Percentiles rank a stretch among this genome's conserved stretches.
Evolutionary conservation across 1,284 basidiomycete genomes (phyloP).

Genomic region (Austroboletus novae-zelandiae): DNA sequence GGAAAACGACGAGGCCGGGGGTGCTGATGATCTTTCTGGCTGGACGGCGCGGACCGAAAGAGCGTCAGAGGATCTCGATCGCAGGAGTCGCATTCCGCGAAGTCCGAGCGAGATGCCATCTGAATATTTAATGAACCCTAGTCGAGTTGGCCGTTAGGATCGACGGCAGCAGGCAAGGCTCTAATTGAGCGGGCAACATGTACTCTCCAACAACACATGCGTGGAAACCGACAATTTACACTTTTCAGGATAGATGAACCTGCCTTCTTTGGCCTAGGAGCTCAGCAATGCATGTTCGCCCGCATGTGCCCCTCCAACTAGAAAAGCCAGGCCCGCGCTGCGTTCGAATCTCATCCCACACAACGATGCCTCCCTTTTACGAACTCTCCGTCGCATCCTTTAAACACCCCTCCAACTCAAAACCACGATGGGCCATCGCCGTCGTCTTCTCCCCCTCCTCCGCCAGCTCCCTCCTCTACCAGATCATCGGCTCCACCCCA

Average conservation of each 20-base stretch:
- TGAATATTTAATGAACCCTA: slow-evolving; percentile 1
- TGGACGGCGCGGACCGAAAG: too few relatives aligned
- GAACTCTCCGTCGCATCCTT: slow-evolving; percentile 32
- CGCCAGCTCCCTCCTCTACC: slow-evolving; percentile 31
- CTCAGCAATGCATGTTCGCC: not conserved
- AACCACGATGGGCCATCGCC: slow-evolving; percentile 27
- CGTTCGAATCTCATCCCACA: too few relatives aligned
- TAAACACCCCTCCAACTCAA: slow-evolving; percentile 17
- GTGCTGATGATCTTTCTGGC: not conserved
- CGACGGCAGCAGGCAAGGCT: slow-evolving; percentile 2
- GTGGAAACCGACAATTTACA: slow-evolving; percentile 31
- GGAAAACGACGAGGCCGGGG: slow-evolving; percentile 10
- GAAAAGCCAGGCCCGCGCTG: slow-evolving; percentile 9
- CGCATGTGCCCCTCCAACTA: slow-evolving; percentile 11
- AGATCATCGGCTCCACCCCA: slow-evolving; percentile 26
- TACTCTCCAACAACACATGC: not conserved
- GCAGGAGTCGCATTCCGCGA: not conserved
- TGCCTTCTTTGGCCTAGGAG: slow-evolving; percentile 24
- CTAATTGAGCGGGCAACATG: slow-evolving; percentile 16
- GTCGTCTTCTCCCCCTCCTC: slow-evolving; percentile 30
- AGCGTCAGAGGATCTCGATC: too few relatives aligned
- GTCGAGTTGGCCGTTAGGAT: slow-evolving; percentile 5
- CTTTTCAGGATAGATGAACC: slow-evolving; percentile 34
- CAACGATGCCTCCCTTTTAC: slow-evolving; percentile 32
- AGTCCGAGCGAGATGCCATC: not conserved